phyloP scores from a whole-genome alignment of 768 basidiomycete species.

The Hericium coralloides region DNA sequence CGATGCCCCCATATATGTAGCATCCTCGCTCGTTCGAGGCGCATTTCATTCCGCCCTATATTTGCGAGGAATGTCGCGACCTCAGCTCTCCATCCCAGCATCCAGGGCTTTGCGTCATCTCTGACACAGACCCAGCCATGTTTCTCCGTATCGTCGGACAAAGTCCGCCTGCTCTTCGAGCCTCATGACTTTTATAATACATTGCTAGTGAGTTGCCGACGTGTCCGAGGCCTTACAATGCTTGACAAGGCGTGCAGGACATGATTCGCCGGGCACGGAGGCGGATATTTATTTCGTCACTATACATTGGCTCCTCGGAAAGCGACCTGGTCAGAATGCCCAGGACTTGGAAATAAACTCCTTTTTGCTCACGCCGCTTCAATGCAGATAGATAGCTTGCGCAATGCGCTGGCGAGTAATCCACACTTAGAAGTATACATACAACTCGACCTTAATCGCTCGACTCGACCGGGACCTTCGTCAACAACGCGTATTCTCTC shows the following conservation, averaged over 20 bases:
- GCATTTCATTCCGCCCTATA: not conserved
- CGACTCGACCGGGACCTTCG: conserved; percentile 63
- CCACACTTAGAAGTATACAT: conserved; percentile 59
- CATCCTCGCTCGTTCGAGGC: not conserved
- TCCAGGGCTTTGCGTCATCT: conserved; percentile 8
- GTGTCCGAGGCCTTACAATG: not conserved
- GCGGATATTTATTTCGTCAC: conserved; percentile 82
- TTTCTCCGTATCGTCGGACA: conserved; percentile 9
- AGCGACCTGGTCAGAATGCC: conserved; percentile 56
- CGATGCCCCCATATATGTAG: not conserved
- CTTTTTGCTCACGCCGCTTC: not conserved
- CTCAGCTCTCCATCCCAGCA: conserved; percentile 1
- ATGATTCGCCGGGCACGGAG: conserved; percentile 70
- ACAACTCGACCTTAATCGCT: conserved; percentile 74
- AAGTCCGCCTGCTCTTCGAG: conserved; percentile 7
- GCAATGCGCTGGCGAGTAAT: conserved; percentile 47
- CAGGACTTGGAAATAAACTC: not conserved
- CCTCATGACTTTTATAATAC: conserved; percentile 7
- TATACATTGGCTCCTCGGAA: conserved; percentile 82
- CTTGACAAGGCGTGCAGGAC: conserved; percentile 32
- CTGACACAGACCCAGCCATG: conserved; percentile 12
- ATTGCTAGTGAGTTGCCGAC: conserved; percentile 6
- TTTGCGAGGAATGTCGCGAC: not conserved
- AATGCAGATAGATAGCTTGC: conserved; percentile 61
- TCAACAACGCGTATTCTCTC: conserved; percentile 61